Evolutionary conservation across 1,139 yeast genomes (phyloP).

Genomic region (Schwanniomyces etchellsii): DNA sequence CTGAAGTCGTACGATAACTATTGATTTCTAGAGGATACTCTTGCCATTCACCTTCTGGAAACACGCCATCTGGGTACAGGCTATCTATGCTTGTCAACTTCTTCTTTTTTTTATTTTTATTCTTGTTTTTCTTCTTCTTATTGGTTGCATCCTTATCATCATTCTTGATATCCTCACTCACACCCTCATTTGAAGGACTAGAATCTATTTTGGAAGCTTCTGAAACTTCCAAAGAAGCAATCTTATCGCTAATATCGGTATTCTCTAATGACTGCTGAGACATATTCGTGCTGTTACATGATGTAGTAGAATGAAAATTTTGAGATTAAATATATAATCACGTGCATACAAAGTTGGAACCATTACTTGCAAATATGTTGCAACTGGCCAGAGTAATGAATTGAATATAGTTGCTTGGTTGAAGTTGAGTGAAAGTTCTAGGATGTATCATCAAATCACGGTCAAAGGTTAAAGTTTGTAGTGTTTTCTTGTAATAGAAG

Average conservation of each 20-base stretch:
- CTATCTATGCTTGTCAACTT: slow-evolving; percentile 54
- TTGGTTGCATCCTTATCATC: slow-evolving; percentile 6
- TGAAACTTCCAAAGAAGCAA: slow-evolving; percentile 9
- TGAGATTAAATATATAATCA: too few relatives aligned
- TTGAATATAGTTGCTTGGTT: too few relatives aligned
- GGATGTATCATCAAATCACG: too few relatives aligned
- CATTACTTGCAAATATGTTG: too few relatives aligned
- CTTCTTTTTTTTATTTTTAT: slow-evolving; percentile 41
- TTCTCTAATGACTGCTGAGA: not conserved
- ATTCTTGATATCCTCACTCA: slow-evolving; percentile 2
- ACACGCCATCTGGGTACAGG: slow-evolving; percentile 65
- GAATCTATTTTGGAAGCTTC: slow-evolving; percentile 1
- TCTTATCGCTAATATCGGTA: slow-evolving; percentile 8
- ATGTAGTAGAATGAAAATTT: too few relatives aligned
- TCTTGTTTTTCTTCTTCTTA: slow-evolving; percentile 39
- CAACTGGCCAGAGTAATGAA: too few relatives aligned
- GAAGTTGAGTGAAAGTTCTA: too few relatives aligned
- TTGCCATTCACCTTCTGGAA: slow-evolving; percentile 87
- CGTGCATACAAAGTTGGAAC: too few relatives aligned
- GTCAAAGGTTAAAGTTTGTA: too few relatives aligned
- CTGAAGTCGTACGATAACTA: slow-evolving; percentile 73
- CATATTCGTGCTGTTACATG: too few relatives aligned
- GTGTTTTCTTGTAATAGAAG: too few relatives aligned
- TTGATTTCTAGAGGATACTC: slow-evolving; percentile 71
- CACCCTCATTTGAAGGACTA: slow-evolving; percentile 2